Evolutionary conservation across 495 filamentous ascomycete species (phyloP).

Genomic region (Talaromyces wortmannii): DNA sequence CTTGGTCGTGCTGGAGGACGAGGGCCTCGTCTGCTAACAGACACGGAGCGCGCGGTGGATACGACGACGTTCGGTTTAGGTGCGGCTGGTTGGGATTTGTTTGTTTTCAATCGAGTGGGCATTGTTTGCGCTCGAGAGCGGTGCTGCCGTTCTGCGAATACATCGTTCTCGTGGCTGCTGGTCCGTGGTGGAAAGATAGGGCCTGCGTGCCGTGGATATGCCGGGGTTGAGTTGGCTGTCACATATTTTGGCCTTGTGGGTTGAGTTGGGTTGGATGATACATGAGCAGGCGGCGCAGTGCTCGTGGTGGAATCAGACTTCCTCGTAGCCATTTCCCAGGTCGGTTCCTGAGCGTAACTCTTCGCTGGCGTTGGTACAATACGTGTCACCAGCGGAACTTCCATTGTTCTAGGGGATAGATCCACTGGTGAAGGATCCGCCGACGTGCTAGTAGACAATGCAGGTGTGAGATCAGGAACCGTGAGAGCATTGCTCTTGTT

Average conservation of each 20-base stretch:
- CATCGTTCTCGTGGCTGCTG: not conserved
- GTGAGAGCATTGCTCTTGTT: not conserved
- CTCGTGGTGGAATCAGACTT: slow-evolving; percentile 1
- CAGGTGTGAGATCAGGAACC: slow-evolving; percentile 2
- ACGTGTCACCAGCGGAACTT: not conserved
- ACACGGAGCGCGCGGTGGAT: slow-evolving; percentile 34
- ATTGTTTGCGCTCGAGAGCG: not conserved
- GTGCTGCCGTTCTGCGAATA: not conserved
- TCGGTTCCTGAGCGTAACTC: slow-evolving; percentile 10
- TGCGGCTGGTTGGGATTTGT: not conserved
- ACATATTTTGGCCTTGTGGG: not conserved
- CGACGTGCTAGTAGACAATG: not conserved
- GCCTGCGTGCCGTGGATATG: not conserved
- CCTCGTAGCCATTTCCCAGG: slow-evolving; percentile 18
- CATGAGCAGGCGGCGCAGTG: not conserved
- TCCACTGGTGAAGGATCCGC: slow-evolving; percentile 4
- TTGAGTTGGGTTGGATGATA: not conserved
- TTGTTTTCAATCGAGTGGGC: not conserved
- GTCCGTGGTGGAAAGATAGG: not conserved
- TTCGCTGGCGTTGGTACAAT: slow-evolving; percentile 3
- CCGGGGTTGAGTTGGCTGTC: not conserved
- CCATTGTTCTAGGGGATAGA: not conserved
- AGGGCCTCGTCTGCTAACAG: slow-evolving; percentile 24
- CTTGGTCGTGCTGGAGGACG: no score
- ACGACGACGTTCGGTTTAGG: slow-evolving; percentile 17